A percentile compares a stretch with the other conserved stretches of the same genome.
Conservation (phyloP, 768 basidiomycete genomes). For the Imleria badia region DNA sequence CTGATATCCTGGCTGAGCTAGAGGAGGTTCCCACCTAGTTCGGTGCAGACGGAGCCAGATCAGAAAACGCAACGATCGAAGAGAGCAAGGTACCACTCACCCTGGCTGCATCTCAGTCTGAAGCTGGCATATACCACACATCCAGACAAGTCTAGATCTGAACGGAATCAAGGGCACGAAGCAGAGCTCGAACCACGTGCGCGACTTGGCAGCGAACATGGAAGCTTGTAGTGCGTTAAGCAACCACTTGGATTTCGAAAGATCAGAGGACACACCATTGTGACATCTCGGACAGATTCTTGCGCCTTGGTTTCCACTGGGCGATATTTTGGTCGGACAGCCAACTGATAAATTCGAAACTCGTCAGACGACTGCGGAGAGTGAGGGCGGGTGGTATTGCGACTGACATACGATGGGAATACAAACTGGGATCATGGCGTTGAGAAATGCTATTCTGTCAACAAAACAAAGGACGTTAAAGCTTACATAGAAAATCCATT, state of each 20-base stretch:
- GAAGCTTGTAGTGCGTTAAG: constrained; percentile 41
- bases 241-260: not conserved
- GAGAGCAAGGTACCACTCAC: constrained; percentile 38
- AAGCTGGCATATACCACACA: constrained; percentile 74
- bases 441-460: not conserved
- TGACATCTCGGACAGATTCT: constrained; percentile 71
- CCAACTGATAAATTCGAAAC: constrained; percentile 48
- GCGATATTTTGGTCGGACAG: constrained; percentile 58
- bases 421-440: constrained; percentile 41
- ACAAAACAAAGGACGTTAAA: not conserved
- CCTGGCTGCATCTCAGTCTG: constrained; percentile 48
- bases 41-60: not conserved
- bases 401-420: constrained; percentile 51
- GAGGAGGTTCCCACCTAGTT: constrained; percentile 37
- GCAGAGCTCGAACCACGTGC: constrained; percentile 76
- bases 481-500: constrained; percentile 13
- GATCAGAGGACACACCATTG: constrained; percentile 49
- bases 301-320: constrained; percentile 50
- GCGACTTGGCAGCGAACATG: constrained; percentile 60
- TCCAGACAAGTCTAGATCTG: constrained; percentile 60
- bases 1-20: constrained; percentile 37
- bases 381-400: not conserved
- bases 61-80: not conserved
- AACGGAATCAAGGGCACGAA: constrained; percentile 72
- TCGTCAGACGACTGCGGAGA: constrained; percentile 14